Base-by-base conservation (phyloP, 2,329 filamentous ascomycete species). In the Apiospora saccharicola region DNA sequence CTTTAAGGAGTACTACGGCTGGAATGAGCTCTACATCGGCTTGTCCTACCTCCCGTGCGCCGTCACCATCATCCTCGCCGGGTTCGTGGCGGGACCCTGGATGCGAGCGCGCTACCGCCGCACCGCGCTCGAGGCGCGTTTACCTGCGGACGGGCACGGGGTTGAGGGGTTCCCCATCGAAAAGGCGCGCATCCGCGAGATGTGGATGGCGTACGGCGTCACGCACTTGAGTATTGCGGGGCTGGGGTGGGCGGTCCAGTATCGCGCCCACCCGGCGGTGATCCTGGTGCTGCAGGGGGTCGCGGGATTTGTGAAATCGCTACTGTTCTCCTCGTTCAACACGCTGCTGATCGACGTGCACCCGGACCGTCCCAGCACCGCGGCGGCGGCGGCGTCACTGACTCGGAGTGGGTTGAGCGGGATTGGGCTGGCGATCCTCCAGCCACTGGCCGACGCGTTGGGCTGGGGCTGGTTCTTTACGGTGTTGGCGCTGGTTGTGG, bases 401-500 rank as follows among this genome's bases (percentile, higher is more conserved):
- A 53, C 64, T 0, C 71, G 71, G 22, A 72, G 71, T 30, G 71
- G 71, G 24, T 22, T 72, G 26, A 72, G 71, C 46, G 71, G 67
- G 8, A 41, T 72, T 0, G 71, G 71, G 22, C 34, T 70, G 14
- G 71, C 71, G 19, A 24, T 70, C 24, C 67, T 72, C 16, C 71
- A 72, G 37, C 71, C 71, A 1, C 24, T 72, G 16, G 47, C 57
- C 5, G 49, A 64, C 46, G 3, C 46, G 26, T 14, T 70, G 44
- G 71, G 37, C 16, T 72, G 71, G 71, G 71, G 43, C 10, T 70
- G 71, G 71, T 67, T 69, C n/a, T 72, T 72, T 34, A 72, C 67
- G 10, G 26, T 72, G 24, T 24, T 72, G 13, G 71, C 67, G 2
- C 16, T 72, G 14, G 6, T 70, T 0, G 71, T 72, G 19, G 71